A percentile compares a stretch with the other conserved stretches of the same genome.
Conservation (phyloP, 225 moss, liverwort and hornwort species). For the Neckera pumila region DNA sequence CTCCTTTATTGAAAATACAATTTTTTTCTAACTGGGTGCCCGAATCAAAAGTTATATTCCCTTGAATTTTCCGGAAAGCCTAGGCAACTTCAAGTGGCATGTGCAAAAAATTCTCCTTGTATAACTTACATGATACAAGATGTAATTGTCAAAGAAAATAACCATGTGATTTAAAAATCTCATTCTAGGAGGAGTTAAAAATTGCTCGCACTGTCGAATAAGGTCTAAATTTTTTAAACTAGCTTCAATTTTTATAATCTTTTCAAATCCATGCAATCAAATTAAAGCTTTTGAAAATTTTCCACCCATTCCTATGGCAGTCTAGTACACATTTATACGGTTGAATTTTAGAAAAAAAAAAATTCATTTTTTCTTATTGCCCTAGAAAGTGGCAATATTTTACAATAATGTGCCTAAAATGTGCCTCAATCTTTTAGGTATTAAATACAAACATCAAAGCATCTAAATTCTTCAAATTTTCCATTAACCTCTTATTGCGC, state of each 20-base stretch:
- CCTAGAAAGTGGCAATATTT: background rate
- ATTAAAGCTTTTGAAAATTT: background rate
- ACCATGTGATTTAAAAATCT: background rate
- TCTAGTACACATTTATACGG: rapidly evolving
- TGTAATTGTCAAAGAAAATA: background rate
- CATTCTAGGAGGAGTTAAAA: background rate
- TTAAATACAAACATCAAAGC: background rate
- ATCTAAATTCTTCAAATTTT: background rate
- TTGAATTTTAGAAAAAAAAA: background rate
- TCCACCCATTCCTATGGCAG: background rate
- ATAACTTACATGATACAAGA: too few species aligned
- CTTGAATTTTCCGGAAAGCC: rapidly evolving
- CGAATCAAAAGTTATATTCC: rapidly evolving
- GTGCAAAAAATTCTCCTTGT: too few species aligned
- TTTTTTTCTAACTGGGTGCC: background rate
- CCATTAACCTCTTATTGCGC: background rate
- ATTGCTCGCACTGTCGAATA: rapidly evolving
- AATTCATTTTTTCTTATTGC: background rate
- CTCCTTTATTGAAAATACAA: rapidly evolving
- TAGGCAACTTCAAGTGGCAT: rapidly evolving
- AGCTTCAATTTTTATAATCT: background rate
- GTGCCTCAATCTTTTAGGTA: rapidly evolving
- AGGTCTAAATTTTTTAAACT: background rate
- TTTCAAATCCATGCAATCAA: background rate
- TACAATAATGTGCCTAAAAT: background rate